Base-by-base conservation (phyloP, 2,329 filamentous ascomycete species). In the Epichloe gansuensis region DNA sequence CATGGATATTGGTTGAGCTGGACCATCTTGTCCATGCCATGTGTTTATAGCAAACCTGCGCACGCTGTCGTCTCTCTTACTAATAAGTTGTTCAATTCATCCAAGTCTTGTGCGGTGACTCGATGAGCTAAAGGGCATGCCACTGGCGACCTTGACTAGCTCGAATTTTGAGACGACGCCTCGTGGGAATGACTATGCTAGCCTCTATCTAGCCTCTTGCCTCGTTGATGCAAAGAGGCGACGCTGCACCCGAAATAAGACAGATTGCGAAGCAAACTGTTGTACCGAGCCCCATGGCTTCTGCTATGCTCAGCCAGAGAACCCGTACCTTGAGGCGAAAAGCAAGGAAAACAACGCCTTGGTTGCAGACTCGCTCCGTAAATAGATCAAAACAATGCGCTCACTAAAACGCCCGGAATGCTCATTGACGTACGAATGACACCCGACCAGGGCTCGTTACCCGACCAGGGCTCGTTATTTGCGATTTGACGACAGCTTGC, bases 111-210 rank as follows among this genome's bases (percentile, higher is more conserved):
- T 31, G 8, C 27, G 49, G 2, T 21, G 17, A 21, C 17, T 21
- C 17, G 17, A 45, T 31, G 36, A 35, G 34, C n/a, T 39, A 25
- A 31, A 44, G 41, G 43, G n/a, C 15, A 45, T 51, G 42, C 49
- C 49, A 51, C n/a, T 46, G 35, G 23, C 42, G 25, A 15, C 42
- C 12, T 46, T 46, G 43, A 35, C 49, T 41, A 51, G 49, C 43
- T 47, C 27, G 27, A 25, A 31, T 46, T 51, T 42, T 41, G 43
- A 41, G 49, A 46, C 49, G 49, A 51, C 49, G 21, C 17, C 49
- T 45, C 49, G 49, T 34, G 49, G 34, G 11, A 23, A 46, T 27
- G n/a, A 9, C 34, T 46, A 45, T 13, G 15, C 36, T 39, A 39
- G 36, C 36, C 12, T n/a, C 15, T 39, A 3, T 42, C 49, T 39